Percentiles rank a stretch among this genome's conserved stretches.
phyloP scores from a whole-genome alignment of 2,329 filamentous ascomycete species.

The Colletotrichum spaethianum region DNA sequence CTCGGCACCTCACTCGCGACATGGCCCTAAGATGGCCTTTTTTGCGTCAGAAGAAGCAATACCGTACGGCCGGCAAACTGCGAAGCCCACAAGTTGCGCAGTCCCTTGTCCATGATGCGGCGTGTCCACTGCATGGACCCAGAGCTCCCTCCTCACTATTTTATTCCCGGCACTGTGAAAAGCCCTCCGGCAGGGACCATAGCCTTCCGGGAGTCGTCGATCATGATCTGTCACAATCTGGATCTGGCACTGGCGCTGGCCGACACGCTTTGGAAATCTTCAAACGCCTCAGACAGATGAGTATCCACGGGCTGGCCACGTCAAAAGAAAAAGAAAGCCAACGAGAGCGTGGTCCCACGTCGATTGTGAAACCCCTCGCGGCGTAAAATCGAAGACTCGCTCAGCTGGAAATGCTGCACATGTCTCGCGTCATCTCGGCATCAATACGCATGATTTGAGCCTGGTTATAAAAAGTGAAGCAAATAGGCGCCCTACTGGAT shows the following conservation, averaged over 20 bases:
- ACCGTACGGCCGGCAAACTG: conserved; percentile 36
- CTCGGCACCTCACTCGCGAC: conserved; percentile 27
- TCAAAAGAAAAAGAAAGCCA: neutral
- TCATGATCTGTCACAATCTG: conserved; percentile 44
- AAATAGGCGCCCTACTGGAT: neutral
- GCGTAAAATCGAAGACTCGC: neutral
- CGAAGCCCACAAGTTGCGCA: conserved; percentile 26
- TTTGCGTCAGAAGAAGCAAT: conserved; percentile 29
- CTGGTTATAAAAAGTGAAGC: neutral
- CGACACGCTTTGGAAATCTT: conserved; percentile 14
- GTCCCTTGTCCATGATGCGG: conserved; percentile 24
- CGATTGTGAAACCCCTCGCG: neutral
- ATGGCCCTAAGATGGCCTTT: conserved; percentile 10
- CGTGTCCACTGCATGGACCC: conserved; percentile 25
- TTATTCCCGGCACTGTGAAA: conserved; percentile 18
- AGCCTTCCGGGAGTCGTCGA: conserved; percentile 32
- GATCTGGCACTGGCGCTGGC: conserved; percentile 22
- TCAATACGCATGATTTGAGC: conserved; percentile 12
- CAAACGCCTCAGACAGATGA: conserved; percentile 23
- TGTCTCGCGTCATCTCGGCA: conserved; percentile 9
- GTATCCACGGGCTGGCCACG: conserved; percentile 15
- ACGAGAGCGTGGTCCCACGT: neutral
- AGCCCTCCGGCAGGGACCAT: conserved; percentile 20
- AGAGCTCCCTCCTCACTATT: conserved; percentile 22
- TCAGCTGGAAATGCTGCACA: conserved; percentile 16